Base-by-base conservation (phyloP, 345 rosid species). In the Hypericum androsaemum region DNA sequence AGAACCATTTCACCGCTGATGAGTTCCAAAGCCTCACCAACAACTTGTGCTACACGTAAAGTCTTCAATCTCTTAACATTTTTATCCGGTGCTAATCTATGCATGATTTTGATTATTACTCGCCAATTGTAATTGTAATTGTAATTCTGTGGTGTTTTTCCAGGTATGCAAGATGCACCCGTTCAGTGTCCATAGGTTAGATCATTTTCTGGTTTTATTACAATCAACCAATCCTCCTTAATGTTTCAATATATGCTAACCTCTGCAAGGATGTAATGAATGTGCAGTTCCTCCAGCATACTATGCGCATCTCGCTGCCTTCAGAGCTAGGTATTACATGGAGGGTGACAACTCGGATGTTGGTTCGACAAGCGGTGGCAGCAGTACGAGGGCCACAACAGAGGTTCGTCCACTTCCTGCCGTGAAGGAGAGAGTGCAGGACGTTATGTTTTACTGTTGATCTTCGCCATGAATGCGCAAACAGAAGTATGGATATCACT, bases 11-110 rank as follows among this genome's bases (percentile, higher is more conserved):
- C 51, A 22, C 41, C 28, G 38, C 60, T 44, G 60, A 56, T 44
- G 6, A 7, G 3, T 12, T 56, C 35, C 60, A 56, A 35, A 44
- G 8, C 4, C 7, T 56, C 39, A 56, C 60, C 7, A 56, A 56
- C 48, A 41, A 43, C 14, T 41, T 56, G 3, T 56, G 51, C 45
- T 56, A 56, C 60, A 56, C 60, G 51, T 56, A 44, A 12, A 39
- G 0, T 36, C 3, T 28, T 45, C 6, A n/a, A 11, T 10, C 10
- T 37, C 35, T 16, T 16, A n/a, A n/a, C n/a, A 16, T 32, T 5
- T 35, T 11, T 35, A 41, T 11, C 5, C n/a, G 7, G 5, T 38
- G 39, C 17, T 43, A 32, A 55, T 16, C 37, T 42, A 3, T 15
- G 6, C 22, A 4, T 1, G 5, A 11, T 32, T 55, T 22, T 43